Conservation (phyloP, 1,284 basidiomycete genomes). For the Bondarzewia mesenterica region DNA sequence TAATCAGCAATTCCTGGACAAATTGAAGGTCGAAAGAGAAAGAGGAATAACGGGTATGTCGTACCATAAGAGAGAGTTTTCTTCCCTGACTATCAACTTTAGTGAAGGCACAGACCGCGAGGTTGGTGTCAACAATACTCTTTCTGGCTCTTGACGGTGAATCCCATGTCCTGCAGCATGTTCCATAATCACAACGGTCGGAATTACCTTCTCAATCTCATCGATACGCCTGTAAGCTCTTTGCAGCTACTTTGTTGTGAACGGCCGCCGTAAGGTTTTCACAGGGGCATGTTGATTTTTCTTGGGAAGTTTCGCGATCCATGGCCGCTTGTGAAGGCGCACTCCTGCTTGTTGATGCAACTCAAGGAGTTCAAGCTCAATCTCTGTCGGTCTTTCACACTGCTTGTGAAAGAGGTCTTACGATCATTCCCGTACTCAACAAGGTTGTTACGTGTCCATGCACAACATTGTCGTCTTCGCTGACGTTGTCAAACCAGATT, state of each 20-base stretch:
- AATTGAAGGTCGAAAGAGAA: conserved; percentile 94
- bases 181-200: conserved; percentile 49
- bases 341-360: conserved; percentile 87
- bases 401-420: conserved; percentile 76
- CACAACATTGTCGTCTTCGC: not conserved
- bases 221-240: conserved; percentile 82
- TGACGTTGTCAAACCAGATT: conserved; percentile 41
- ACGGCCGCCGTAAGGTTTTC: not conserved
- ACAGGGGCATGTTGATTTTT: conserved; percentile 92
- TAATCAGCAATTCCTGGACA: conserved; percentile 90
- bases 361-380: conserved; percentile 97
- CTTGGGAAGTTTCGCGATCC: conserved; percentile 93
- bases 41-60: conserved; percentile 82
- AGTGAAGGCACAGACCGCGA: conserved; percentile 91
- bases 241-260: not conserved
- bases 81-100: conserved; percentile 9
- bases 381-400: conserved; percentile 93
- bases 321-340: conserved; percentile 93
- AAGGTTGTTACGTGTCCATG: conserved; percentile 48
- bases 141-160: not conserved
- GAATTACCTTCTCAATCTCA: conserved; percentile 83
- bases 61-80: not conserved
- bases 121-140: conserved; percentile 30
- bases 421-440: conserved; percentile 90
- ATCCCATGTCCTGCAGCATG: conserved; percentile 50